Conservation (phyloP, 768 basidiomycete species). For the Obba rivulosa region DNA sequence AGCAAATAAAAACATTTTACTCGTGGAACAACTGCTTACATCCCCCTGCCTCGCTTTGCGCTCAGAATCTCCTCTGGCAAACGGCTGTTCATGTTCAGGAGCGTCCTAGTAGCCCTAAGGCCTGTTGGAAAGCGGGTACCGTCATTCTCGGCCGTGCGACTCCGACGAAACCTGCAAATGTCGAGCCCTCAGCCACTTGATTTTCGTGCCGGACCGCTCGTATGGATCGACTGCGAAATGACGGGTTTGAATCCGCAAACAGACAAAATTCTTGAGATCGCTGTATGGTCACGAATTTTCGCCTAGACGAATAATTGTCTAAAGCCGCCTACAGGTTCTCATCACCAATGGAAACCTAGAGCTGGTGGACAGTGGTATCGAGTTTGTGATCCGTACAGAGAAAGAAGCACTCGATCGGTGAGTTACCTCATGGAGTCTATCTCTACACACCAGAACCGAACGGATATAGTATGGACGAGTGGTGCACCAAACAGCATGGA, state of each 20-base stretch:
- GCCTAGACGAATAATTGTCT: background rate
- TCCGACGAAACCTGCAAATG: too few species aligned
- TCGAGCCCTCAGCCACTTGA: conserved; percentile 26
- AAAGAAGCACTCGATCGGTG: conserved; percentile 67
- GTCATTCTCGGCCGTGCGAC: background rate
- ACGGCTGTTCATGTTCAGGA: too few species aligned
- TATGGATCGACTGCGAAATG: conserved; percentile 90
- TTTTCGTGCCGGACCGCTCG: conserved; percentile 58
- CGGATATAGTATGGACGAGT: conserved; percentile 79
- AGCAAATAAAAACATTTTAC: too few species aligned
- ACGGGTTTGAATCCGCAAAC: conserved; percentile 65
- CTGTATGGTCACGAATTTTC: conserved; percentile 33
- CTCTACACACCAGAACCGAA: too few species aligned
- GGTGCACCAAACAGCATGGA: conserved; percentile 84
- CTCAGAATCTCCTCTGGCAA: too few species aligned
- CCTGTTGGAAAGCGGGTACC: too few species aligned
- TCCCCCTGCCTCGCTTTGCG: too few species aligned
- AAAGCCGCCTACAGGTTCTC: conserved; percentile 48
- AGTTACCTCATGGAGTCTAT: conserved; percentile 18
- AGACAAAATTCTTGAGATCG: conserved; percentile 78
- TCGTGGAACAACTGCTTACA: too few species aligned
- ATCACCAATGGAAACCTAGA: conserved; percentile 85
- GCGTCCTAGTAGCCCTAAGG: too few species aligned
- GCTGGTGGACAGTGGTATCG: conserved; percentile 73
- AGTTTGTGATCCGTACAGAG: conserved; percentile 70